These are phyloP conservation scores for Globisporangium radiosum DNA, from an alignment of 352 stramenopile genomes.

Conservation along the genomic window DNA sequence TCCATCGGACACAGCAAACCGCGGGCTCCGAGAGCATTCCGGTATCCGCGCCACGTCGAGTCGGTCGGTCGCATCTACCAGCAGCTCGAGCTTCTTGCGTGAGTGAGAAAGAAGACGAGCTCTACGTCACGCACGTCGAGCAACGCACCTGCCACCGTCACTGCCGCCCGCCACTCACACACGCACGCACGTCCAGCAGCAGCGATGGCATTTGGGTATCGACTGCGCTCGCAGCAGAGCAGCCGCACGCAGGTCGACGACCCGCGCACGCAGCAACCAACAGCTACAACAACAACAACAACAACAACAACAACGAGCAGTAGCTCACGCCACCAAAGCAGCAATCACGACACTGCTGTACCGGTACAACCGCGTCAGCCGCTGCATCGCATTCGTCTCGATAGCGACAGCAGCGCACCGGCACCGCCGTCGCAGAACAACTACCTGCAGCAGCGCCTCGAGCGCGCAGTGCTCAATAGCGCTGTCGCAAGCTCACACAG, in stretches of 20 bases:
- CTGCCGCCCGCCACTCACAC: not conserved
- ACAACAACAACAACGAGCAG: not conserved
- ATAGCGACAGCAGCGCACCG: conserved; percentile 1
- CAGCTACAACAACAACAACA: not conserved
- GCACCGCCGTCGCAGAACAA: not conserved
- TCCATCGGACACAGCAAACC: no score
- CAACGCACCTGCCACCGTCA: conserved; percentile 1
- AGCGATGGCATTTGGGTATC: conserved; percentile 14
- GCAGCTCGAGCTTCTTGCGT: no score
- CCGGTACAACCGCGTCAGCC: not conserved
- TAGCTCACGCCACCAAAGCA: not conserved
- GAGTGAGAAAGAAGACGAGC: no score
- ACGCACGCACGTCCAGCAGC: not conserved
- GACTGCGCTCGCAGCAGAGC: conserved; percentile 9
- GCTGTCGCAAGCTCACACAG: not conserved
- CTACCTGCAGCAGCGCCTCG: not conserved
- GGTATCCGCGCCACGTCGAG: no score
- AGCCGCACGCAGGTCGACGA: conserved; percentile 4
- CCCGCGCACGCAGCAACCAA: not conserved
- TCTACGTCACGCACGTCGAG: no score
- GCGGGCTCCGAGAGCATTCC: no score
- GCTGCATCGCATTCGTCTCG: conserved; percentile 7
- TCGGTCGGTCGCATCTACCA: no score
- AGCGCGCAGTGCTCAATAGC: not conserved
- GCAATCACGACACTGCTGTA: not conserved